Conservation (phyloP, 495 filamentous ascomycete genomes). For the Letharia lupina region DNA sequence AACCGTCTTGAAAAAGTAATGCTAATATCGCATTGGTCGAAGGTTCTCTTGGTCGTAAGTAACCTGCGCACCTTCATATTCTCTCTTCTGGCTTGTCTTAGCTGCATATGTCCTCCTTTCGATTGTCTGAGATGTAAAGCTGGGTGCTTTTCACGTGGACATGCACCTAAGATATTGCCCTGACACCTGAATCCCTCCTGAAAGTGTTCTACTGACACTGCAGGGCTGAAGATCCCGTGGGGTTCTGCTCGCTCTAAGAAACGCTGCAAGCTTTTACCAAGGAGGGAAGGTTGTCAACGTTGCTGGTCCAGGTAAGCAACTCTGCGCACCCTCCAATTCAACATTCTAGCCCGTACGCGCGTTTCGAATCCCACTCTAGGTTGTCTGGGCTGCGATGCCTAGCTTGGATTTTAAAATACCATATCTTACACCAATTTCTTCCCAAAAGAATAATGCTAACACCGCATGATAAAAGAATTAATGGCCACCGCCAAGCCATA, state of each 20-base stretch:
- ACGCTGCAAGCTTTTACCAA: conserved; percentile 76
- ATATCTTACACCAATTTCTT: neutral
- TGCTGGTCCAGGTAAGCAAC: conserved; percentile 28
- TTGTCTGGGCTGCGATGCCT: neutral
- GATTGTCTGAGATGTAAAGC: neutral
- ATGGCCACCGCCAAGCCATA: too few species aligned
- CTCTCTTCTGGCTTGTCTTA: neutral
- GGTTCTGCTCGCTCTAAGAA: conserved; percentile 76
- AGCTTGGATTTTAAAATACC: neutral
- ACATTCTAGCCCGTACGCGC: neutral
- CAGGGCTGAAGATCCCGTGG: conserved; percentile 63
- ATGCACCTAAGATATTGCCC: neutral
- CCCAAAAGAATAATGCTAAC: neutral
- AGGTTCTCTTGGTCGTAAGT: conserved; percentile 3
- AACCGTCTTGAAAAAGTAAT: neutral
- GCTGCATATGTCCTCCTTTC: neutral
- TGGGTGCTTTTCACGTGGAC: neutral
- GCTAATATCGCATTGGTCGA: neutral
- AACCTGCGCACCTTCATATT: neutral
- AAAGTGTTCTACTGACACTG: neutral
- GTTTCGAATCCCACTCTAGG: neutral
- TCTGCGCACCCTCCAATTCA: neutral
- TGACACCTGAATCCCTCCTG: neutral
- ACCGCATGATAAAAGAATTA: neutral
- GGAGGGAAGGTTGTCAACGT: conserved; percentile 63